Conservation (phyloP, 2,329 filamentous ascomycete genomes). For the Endocalyx cinctus region DNA sequence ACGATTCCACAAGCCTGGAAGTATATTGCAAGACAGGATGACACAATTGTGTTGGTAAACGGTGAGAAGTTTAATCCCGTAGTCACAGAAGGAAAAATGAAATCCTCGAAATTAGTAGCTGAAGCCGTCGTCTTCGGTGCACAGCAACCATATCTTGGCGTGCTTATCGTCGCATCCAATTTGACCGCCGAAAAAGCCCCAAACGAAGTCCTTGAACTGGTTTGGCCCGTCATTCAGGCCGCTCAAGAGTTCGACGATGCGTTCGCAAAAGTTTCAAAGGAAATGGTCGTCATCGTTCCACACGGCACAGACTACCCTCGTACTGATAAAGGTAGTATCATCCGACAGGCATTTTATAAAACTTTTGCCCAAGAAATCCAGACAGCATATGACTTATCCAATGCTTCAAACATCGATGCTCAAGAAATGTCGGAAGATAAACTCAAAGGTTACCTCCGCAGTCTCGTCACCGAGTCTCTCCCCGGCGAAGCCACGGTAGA, state of each 20-base stretch:
- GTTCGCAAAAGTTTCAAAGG: constrained; percentile 36
- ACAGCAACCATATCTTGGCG: constrained; percentile 41
- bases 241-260: constrained; percentile 26
- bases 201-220: constrained; percentile 22
- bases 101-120: constrained; percentile 39
- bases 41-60: constrained; percentile 30
- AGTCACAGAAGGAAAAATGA: constrained; percentile 39
- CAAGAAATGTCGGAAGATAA: constrained; percentile 3
- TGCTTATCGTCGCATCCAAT: constrained; percentile 28
- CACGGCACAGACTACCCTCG: constrained; percentile 36
- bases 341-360: constrained; percentile 43
- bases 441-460: constrained; percentile 24
- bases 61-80: constrained; percentile 31
- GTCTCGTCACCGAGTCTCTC: constrained; percentile 23
- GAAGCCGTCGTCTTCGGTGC: constrained; percentile 51
- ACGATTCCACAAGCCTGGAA: constrained; percentile 31
- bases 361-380: constrained; percentile 40
- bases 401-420: constrained; percentile 19
- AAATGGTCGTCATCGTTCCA: constrained; percentile 46
- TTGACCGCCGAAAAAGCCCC: constrained; percentile 11
- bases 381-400: constrained; percentile 31
- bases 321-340: constrained; percentile 52
- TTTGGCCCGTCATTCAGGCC: constrained; percentile 30
- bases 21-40: constrained; percentile 31
- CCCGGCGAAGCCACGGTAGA: constrained; percentile 18